Percentiles rank a stretch among this genome's conserved stretches.
phyloP scores from a whole-genome alignment of 768 basidiomycete genomes.

The Boletus subcaerulescens region DNA sequence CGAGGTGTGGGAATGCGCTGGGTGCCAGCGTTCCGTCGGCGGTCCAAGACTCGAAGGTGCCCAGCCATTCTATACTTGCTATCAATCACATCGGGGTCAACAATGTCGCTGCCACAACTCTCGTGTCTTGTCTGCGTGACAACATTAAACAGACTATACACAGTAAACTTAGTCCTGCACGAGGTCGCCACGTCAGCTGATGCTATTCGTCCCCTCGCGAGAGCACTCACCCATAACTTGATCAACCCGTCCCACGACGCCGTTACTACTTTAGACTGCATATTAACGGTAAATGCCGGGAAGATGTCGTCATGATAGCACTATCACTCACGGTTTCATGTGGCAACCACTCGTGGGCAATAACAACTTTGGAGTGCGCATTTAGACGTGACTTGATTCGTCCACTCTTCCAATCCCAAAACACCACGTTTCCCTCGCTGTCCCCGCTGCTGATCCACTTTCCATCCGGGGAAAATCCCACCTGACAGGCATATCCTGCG shows the following conservation, averaged over 20 bases:
- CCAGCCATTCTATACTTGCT: not conserved
- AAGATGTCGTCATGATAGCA: not conserved
- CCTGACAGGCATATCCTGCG: slow-evolving; percentile 95
- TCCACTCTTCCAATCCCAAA: slow-evolving; percentile 99
- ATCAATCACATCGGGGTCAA: not conserved
- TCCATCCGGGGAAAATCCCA: slow-evolving; percentile 97
- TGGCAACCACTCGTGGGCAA: slow-evolving; percentile 96
- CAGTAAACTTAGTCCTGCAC: slow-evolving; percentile 30
- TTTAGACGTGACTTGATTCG: slow-evolving; percentile 87
- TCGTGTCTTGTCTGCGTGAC: no score
- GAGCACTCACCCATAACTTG: slow-evolving; percentile 87
- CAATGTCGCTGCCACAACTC: no score
- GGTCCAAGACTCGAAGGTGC: no score
- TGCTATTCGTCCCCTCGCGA: not conserved
- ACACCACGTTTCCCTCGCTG: slow-evolving; percentile 90
- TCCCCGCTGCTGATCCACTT: slow-evolving; percentile 98
- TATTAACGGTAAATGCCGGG: slow-evolving; percentile 12
- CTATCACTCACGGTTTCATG: slow-evolving; percentile 81
- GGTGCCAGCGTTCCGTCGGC: no score
- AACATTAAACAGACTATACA: slow-evolving; percentile 11
- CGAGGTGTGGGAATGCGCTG: no score
- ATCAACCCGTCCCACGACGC: slow-evolving; percentile 98
- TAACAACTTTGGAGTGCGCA: slow-evolving; percentile 95
- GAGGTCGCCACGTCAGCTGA: slow-evolving; percentile 2
- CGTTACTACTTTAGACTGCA: slow-evolving; percentile 92